Base-by-base conservation (phyloP, 2,329 filamentous ascomycete genomes). In the Colletotrichum navitas region DNA sequence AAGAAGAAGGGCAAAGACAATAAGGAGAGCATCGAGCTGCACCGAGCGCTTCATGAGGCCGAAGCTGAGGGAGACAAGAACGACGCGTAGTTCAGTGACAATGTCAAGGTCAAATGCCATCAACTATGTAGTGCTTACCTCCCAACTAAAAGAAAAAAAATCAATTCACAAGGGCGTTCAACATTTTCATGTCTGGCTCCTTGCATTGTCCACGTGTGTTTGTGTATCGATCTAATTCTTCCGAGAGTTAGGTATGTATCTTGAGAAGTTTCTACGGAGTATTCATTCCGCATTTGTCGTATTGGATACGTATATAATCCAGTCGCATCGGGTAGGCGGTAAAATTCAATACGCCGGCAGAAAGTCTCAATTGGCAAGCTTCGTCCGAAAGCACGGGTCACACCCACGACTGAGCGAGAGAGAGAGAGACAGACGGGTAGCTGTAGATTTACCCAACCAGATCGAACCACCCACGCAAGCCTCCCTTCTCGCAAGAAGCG, bases 1-100 rank as follows among this genome's bases (percentile, higher is more conserved):
- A 89, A 88, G 80, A 90, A 89, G 82, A 89, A 88, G 79, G 86
- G 84, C 74, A 88, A 85, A 75, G 86, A 88, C 55, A 71, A 75
- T n/a, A 88, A 86, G 81, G 87, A 89, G 75, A 88, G 86, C 74
- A 75, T 87, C 74, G 88, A 90, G 56, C 77, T 86, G 34, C 88
- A 90, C 49, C 67, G 71, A 18, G 54, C 41, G 26, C n/a, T 55
- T 5, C 47, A 49, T 6, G 72, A 72, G 55, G 60, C 58, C 29
- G 72, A 73, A 24, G 24, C 41, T 51, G 68, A 72, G 32, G 71
- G 67, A 32, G 65, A 73, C 36, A 73, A 73, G 45, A 73, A 73
- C 56, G 72, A 73, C 39, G 61, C 69, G 12, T 73, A 63, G 34
- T 66, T 29, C 51, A 71, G 65, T 32, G 32, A 32, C 36, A 21